Conservation (phyloP, 495 filamentous ascomycete species). For the Letharia columbiana region DNA sequence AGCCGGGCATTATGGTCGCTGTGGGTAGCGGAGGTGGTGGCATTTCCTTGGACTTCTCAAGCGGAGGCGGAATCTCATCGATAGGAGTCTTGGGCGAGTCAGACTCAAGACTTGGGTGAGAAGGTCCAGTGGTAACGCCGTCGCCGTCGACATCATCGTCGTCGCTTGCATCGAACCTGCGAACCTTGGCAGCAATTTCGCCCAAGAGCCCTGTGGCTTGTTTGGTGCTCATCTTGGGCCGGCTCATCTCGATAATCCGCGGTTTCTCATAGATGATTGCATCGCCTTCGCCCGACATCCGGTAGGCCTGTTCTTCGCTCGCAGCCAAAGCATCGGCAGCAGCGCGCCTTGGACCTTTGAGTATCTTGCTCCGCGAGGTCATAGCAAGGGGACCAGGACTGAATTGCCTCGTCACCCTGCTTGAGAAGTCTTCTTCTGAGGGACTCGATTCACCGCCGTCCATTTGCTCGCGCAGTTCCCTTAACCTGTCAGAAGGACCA, state of each 20-base stretch:
- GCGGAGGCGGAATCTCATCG: slow-evolving; percentile 43
- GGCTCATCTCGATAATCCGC: slow-evolving; percentile 56
- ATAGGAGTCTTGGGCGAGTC: slow-evolving; percentile 61
- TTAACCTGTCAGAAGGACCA: slow-evolving; percentile 81
- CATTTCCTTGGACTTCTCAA: slow-evolving; percentile 28
- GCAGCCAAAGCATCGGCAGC: slow-evolving; percentile 33
- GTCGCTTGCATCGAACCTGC: slow-evolving; percentile 60
- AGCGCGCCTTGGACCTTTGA: slow-evolving; percentile 45
- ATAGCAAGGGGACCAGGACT: slow-evolving; percentile 56
- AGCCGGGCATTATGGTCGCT: slow-evolving; percentile 40
- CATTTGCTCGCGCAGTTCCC: slow-evolving; percentile 91
- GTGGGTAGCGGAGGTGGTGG: slow-evolving; percentile 37
- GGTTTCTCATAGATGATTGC: slow-evolving; percentile 56
- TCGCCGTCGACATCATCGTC: slow-evolving; percentile 54
- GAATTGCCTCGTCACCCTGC: slow-evolving; percentile 41
- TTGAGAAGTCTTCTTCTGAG: slow-evolving; percentile 41
- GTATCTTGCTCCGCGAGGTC: slow-evolving; percentile 53
- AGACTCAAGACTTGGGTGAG: slow-evolving; percentile 67
- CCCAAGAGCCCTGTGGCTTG: slow-evolving; percentile 67
- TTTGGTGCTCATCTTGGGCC: slow-evolving; percentile 64
- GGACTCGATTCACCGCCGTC: slow-evolving; percentile 50
- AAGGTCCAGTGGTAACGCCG: slow-evolving; percentile 67
- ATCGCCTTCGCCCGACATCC: slow-evolving; percentile 39
- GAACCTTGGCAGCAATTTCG: slow-evolving; percentile 74
- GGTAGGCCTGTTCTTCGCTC: slow-evolving; percentile 36